phyloP scores from a whole-genome alignment of 768 basidiomycete species.

The Floccularia luteovirens region DNA sequence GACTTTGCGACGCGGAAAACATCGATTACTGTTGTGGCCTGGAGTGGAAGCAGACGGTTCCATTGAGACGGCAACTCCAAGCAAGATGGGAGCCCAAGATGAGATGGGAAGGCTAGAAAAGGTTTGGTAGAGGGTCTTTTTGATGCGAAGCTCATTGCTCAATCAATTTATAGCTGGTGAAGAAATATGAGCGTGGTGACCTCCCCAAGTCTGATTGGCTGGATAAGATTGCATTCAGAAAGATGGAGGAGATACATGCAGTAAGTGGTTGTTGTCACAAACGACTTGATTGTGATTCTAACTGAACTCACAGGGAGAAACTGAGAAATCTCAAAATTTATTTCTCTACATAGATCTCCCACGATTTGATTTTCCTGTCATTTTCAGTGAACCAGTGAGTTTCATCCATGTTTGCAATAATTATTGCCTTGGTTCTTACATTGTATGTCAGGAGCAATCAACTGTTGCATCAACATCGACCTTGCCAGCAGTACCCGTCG shows the following conservation, averaged over 20 bases:
- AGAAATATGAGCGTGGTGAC: slow-evolving; percentile 95
- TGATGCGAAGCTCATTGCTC: slow-evolving; percentile 17
- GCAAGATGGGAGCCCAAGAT: slow-evolving; percentile 73
- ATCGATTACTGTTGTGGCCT: slow-evolving; percentile 79
- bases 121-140: slow-evolving; percentile 29
- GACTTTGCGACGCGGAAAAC: slow-evolving; percentile 87
- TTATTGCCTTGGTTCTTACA: slow-evolving; percentile 1
- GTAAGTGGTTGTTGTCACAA: slow-evolving; percentile 32
- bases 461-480: slow-evolving; percentile 29
- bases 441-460: slow-evolving; percentile 12
- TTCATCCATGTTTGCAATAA: background rate
- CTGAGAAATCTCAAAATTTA: slow-evolving; percentile 87
- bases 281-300: slow-evolving; percentile 1
- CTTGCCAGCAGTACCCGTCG: slow-evolving; percentile 29
- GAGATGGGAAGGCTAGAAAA: slow-evolving; percentile 96
- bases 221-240: slow-evolving; percentile 86
- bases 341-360: slow-evolving; percentile 95
- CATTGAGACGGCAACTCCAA: slow-evolving; percentile 76
- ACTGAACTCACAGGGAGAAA: slow-evolving; percentile 56
- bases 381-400: slow-evolving; percentile 85
- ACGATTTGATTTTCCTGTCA: slow-evolving; percentile 94
- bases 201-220: slow-evolving; percentile 94
- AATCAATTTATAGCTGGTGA: slow-evolving; percentile 53
- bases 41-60: slow-evolving; percentile 83
- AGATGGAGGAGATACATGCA: slow-evolving; percentile 92